Base-by-base conservation (phyloP, 371 early-diverging fungal genomes). In the Dichotomocladium elegans region DNA sequence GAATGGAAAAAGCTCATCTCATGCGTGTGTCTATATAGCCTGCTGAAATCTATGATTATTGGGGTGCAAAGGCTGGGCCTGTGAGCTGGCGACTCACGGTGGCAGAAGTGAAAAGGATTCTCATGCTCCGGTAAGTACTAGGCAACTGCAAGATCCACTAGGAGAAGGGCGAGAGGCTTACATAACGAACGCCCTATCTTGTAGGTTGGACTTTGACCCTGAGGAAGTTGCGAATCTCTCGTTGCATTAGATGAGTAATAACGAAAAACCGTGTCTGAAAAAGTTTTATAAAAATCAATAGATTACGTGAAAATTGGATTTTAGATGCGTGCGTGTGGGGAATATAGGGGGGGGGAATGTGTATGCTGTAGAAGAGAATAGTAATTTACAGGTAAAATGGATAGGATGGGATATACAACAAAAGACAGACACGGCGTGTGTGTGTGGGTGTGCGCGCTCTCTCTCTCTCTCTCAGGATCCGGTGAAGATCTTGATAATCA, bases 1-100 rank as follows among this genome's bases (percentile, higher is more conserved):
- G n/a, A n/a, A n/a, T n/a, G n/a, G n/a, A n/a, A n/a, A 14, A 7
- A 14, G 15, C 12, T 33, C 29, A 31, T 35, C 35, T 35, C 35
- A 26, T n/a, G 27, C 27, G 26, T 19, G 4, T 26, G 17, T 33
- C 14, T 34, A 14, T 47, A 21, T 68, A 83, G 72, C 80, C 82
- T 10, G 75, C 73, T 14, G 90, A 91, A 56, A 74, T 90, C 12
- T 68, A 81, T 47, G 89, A 90, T 30, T 79, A 80, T 31, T 85
- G 87, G 89, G 88, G 87, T 74, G 58, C 64, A 10, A 66, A 66
- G n/a, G 68, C 71, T 33, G 49, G 61, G 14, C 66, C 71, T 3
- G 71, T 70, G 54, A 59, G 68, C 46, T 52, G 57, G 57, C 50
- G 57, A 26, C 35, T 60, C 8, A 62, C 83, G 10, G 84, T 80